Conservation (phyloP, 2,329 filamentous ascomycete genomes). For the Cytospora piceicola region DNA sequence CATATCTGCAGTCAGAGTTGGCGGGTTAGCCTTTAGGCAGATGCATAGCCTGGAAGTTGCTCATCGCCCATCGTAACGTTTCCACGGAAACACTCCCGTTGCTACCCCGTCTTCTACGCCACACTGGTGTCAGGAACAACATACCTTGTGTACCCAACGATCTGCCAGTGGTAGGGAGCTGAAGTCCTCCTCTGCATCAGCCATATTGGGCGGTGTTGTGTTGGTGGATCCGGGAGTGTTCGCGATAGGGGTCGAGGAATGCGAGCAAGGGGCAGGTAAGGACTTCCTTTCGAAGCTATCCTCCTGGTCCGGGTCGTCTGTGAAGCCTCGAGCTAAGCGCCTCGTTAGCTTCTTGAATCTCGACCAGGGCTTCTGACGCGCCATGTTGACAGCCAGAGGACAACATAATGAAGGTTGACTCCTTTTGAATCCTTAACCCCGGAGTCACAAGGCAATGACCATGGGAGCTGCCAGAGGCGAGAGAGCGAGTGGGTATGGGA, state of each 20-base stretch:
- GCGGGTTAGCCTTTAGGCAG: conserved; percentile 1
- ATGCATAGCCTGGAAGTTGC: not conserved
- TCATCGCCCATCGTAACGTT: not conserved
- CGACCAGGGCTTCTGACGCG: conserved; percentile 24
- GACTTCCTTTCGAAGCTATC: conserved; percentile 1
- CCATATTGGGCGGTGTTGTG: conserved; percentile 57
- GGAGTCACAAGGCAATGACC: conserved; percentile 4
- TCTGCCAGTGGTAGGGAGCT: conserved; percentile 77
- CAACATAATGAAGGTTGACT: conserved; percentile 7
- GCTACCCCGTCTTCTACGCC: not conserved
- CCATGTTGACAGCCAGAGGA: conserved; percentile 10
- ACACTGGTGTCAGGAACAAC: conserved; percentile 22
- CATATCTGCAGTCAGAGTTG: conserved; percentile 63
- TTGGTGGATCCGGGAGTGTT: not conserved
- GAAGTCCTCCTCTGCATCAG: conserved; percentile 82
- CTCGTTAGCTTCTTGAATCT: conserved; percentile 25
- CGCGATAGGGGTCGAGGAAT: not conserved
- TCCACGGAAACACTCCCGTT: not conserved
- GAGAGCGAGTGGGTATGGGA: conserved; percentile 6
- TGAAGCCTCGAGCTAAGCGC: conserved; percentile 26
- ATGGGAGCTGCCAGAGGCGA: conserved; percentile 18
- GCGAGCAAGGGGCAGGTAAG: conserved; percentile 6
- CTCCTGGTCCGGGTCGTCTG: conserved; percentile 4
- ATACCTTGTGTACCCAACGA: conserved; percentile 80
- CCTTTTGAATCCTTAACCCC: not conserved